Evolutionary conservation across 2,329 filamentous ascomycete genomes (phyloP), one percentile per base, ranked within the genome.

Genomic region (Diaporthe caulivora): DNA sequence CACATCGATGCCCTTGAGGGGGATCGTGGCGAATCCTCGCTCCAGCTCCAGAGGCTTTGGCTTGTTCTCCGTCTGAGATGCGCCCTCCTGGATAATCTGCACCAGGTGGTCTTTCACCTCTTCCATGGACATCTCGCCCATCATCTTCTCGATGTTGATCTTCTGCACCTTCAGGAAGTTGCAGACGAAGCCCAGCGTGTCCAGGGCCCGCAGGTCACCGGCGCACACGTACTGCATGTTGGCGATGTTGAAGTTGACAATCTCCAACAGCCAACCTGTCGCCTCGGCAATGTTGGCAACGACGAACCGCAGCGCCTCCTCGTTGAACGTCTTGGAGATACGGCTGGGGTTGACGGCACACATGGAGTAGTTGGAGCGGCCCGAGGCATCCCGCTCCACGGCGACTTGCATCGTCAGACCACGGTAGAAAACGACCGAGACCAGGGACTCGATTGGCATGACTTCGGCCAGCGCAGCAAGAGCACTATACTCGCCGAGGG

Each of bases 371-470:
- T 98, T 98, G 78, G 95, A 98, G 72, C 97, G 94, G 49, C 97
- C 97, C 77, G 91, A 88, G 74, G 93, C 95, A 83, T 99, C 97
- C 82, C 97, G 95, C 87, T 98, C 97, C 76, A 99, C 97, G 31
- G 97, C 97, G 62, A 99, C 97, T 86, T 99, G 97, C 97, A 99
- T 99, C 29, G 97, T 99, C 80, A 99, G 87, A 80, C 97, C 97
- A 84, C 97, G 95, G 87, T 99, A 99, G 90, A 99, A 99, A 71
- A 99, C 97, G 60, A 99, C 97, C 0, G 97, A 98, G 2, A 99
- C 97, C 83, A 99, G 88, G 78, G 93, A 97, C 88, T 99, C 97
- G 80, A 99, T 99, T n/a, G 97, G 97, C 94, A 99, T 98, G 82
- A 99, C 97, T 81, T 99, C 96, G 15, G 97, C 97, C 75, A 99